Conservation (phyloP, 1,284 basidiomycete genomes). For the Cerrena zonata region DNA sequence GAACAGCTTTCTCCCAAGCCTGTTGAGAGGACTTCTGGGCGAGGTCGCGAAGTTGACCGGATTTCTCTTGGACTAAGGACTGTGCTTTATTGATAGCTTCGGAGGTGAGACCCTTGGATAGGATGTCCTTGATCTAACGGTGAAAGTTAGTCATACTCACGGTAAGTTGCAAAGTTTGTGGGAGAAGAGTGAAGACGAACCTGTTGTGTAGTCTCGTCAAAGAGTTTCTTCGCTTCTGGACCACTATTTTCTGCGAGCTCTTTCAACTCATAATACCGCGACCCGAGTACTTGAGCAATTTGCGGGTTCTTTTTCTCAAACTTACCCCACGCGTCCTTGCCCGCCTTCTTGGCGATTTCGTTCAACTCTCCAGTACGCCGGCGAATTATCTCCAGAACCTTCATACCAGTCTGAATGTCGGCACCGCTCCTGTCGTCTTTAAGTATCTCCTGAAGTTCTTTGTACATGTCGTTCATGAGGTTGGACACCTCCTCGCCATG, state of each 20-base stretch:
- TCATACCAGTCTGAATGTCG: conserved; percentile 26
- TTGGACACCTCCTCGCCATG: conserved; percentile 39
- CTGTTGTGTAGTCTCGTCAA: conserved; percentile 29
- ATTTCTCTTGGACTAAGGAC: conserved; percentile 25
- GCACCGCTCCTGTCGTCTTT: conserved; percentile 21
- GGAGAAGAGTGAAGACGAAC: conserved; percentile 11
- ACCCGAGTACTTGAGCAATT: conserved; percentile 29
- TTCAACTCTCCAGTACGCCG: conserved; percentile 24
- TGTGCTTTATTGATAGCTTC: conserved; percentile 24
- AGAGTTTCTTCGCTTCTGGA: conserved; percentile 32
- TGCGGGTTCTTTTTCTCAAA: conserved; percentile 30
- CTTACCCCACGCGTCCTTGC: conserved; percentile 23
- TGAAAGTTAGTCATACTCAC: conserved; percentile 14
- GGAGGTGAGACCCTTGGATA: conserved; percentile 23
- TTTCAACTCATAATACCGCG: conserved; percentile 29
- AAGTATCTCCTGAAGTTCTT: conserved; percentile 32
- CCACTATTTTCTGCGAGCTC: conserved; percentile 28
- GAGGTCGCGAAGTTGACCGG: conserved; percentile 23
- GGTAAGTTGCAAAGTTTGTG: background rate
- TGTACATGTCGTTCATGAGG: conserved; percentile 35
- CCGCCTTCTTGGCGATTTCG: conserved; percentile 28
- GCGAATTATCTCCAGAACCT: conserved; percentile 27
- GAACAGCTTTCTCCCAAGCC: conserved; percentile 27
- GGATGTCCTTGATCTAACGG: conserved; percentile 23
- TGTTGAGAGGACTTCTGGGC: conserved; percentile 22